Evolutionary conservation across 2,329 filamentous ascomycete species (phyloP).

Genomic region (Zymoseptoria crescenta): DNA sequence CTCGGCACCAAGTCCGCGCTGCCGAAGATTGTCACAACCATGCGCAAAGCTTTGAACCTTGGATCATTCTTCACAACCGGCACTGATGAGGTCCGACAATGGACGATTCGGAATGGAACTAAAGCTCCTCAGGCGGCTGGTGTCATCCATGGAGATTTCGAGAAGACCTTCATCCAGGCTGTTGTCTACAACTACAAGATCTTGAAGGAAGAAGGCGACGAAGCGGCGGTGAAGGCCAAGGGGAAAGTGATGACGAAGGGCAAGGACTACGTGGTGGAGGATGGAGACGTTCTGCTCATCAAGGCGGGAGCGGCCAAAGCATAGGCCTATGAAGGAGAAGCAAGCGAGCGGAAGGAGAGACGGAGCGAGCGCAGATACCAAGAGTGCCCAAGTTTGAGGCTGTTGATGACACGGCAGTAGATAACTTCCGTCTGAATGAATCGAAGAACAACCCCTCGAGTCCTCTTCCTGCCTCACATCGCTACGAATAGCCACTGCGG

Average conservation of each 20-base stretch:
- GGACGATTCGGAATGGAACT: constrained; percentile 91
- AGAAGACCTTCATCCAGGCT: constrained; percentile 98
- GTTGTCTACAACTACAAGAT: constrained; percentile 83
- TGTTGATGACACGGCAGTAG: constrained; percentile 1
- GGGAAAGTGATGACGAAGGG: constrained; percentile 98
- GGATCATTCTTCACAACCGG: constrained; percentile 97
- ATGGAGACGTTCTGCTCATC: constrained; percentile 77
- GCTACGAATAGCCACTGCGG: neutral
- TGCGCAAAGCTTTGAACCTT: constrained; percentile 86
- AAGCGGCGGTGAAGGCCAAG: constrained; percentile 80
- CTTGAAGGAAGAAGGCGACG: constrained; percentile 81
- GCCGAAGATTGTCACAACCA: constrained; percentile 83
- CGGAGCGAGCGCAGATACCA: neutral
- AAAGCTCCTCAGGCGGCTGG: constrained; percentile 97
- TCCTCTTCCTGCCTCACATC: neutral
- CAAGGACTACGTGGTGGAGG: constrained; percentile 88
- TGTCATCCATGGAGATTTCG: constrained; percentile 97
- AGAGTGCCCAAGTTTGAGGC: constrained; percentile 1
- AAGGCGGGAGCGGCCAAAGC: constrained; percentile 77
- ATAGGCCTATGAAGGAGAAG: constrained; percentile 11
- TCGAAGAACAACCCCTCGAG: neutral
- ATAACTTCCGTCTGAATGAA: constrained; percentile 5
- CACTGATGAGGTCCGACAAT: constrained; percentile 92
- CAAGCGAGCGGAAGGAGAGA: neutral
- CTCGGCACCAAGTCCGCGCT: constrained; percentile 80